Base-by-base conservation (phyloP, 495 filamentous ascomycete genomes). In the Rusavskia elegans region DNA sequence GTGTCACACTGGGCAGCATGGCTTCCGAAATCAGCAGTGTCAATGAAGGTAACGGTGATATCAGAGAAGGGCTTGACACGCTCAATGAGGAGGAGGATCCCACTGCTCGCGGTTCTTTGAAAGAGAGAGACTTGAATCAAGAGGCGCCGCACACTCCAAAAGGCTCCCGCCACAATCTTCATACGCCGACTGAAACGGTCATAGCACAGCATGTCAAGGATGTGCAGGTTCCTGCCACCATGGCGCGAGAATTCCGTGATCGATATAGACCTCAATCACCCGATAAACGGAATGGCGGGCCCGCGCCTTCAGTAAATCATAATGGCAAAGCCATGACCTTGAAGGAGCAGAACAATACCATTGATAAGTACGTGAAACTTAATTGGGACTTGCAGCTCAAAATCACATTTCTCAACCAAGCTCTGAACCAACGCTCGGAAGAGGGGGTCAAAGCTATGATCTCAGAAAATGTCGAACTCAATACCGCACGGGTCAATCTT, bases 361-460 rank as follows among this genome's bases (percentile, higher is more conserved):
- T 98, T 55, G 92, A 97, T 63, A 80, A 89, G 27, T 75, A 97
- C 6, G 88, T 85, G 54, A 98, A 98, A 67, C 85, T 89, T 61
- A 89, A 89, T 57, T 90, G 89, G 61, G 86, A 89, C 61, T 71
- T 90, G 25, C 89, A 90, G 65, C 74, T 90, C 55, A 89, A 88
- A 65, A 85, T 89, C 42, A 85, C 84, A 68, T 90, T 86, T 56
- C 72, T 90, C 25, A 84, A 84, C 59, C 83, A 89, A 20, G 84
- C 90, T 10, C 67, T 98, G 27, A 88, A 93, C 66, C 86, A 88
- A 61, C 82, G 89, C 38, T 95, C 88, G 9, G 93, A 97, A 63
- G 93, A 98, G 64, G 87, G 89, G 49, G 82, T 97, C 63, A 94
- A 93, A 68, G 89, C 95, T 62, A 89, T 95, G 82, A 90, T 95